These are phyloP conservation scores for Peziza echinospora DNA, from an alignment of 495 filamentous ascomycete species.

Conservation along the genomic window DNA sequence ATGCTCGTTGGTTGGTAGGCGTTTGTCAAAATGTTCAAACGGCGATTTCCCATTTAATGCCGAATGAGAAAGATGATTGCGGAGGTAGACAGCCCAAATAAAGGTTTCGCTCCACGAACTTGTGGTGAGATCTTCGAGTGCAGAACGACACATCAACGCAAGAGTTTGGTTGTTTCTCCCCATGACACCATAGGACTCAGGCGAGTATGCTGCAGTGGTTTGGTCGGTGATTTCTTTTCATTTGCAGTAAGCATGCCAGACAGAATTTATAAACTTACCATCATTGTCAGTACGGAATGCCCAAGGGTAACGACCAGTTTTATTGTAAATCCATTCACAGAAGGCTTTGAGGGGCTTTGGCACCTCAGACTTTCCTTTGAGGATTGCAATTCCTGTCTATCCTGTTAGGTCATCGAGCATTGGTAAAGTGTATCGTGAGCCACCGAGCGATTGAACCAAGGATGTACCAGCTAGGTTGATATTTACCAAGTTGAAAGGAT, in stretches of 20 bases:
- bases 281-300: neutral
- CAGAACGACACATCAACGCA: neutral
- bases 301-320: neutral
- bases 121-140: no score
- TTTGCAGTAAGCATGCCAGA: neutral
- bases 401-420: neutral
- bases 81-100: no score
- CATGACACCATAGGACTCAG: neutral
- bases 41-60: no score
- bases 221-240: neutral
- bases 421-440: neutral
- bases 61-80: no score
- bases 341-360: neutral
- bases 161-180: slow-evolving; percentile 3
- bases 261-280: neutral
- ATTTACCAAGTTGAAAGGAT: neutral
- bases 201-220: neutral
- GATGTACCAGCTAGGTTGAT: neutral
- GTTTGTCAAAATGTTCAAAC: no score
- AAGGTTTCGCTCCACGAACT: no score
- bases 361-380: slow-evolving; percentile 1
- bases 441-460: neutral
- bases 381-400: neutral
- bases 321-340: neutral
- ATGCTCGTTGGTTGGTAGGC: no score